Evolutionary conservation across 108 stramenopile species (phyloP), one percentile per base, ranked within the genome.

Genomic region (Discostella stelligeroides): DNA sequence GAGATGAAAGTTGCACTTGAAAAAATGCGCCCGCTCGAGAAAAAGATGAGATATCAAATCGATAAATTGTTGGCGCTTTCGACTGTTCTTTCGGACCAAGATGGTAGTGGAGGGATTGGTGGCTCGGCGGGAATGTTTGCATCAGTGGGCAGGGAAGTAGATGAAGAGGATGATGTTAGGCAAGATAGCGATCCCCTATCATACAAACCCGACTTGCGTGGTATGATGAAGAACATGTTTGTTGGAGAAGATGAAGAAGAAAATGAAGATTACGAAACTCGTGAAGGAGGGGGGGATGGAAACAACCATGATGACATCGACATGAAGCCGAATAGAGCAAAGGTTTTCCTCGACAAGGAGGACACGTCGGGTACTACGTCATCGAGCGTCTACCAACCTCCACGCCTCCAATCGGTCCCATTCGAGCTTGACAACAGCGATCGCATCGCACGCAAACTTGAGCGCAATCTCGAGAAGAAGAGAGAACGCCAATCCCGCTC

Each of bases 21-120:
- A 45, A 95, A 91, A 56, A 80, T 87, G 49, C 85, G 90, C 14
- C 90, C 90, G 9, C 57, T 95, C 9, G 91, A 95, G 65, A 91
- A 90, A 56, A 89, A 91, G 61, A 80, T 95, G 70, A 75, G 88
- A 15, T 92, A 95, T 71, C 91, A 92, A 58, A 88, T 95, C 54
- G 94, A 95, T 53, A 91, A 91, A 62, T 60, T 95, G 40, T 49
- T 92, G 17, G 75, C 87, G 0, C 49, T 85, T 30, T 60, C 76
- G 47, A 72, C 82, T 10, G 60, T 84, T 60, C 3, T 34, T 34
- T 34, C 34, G 3, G 34, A 34, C n/a, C n/a, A n/a, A 34, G 34
- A 34, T 34, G 34, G 34, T 12, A 73, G 67, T 37, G 50, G 10
- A 0, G 51, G 47, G 15, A 42, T 1, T 45, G 12, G 9, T 13